Evolutionary conservation across 768 basidiomycete genomes (phyloP), one percentile per base, ranked within the genome.

Genomic region (Pilatotrama ljubarskyi): DNA sequence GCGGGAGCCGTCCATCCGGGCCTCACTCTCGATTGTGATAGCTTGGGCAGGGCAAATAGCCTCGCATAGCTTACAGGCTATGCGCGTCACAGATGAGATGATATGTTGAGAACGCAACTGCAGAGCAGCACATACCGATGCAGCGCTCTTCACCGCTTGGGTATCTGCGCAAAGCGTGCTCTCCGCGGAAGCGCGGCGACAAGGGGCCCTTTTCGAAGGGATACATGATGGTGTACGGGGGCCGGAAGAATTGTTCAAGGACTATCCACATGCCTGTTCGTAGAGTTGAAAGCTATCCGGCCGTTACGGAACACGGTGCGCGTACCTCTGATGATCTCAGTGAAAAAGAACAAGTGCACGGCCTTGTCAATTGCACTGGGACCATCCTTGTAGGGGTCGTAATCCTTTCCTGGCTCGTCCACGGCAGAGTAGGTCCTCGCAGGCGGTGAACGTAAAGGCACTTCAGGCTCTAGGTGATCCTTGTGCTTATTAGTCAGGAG

Each of bases 31-130:
- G 66, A 99, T 99, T 24, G 97, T 98, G 72, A 99, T 99, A 26
- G 97, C 97, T 73, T 98, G 97, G 25, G 97, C 97, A 35, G 97
- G 97, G 73, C 97, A 99, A 69, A 99, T 99, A 38, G 97, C 96
- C 75, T 98, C 97, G 70, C 97, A 99, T 20, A 99, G 85, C 76
- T 98, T 98, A 79, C 97, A 99, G 26, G 97, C 96, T 98, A 67
- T 44, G 25, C 15, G n/a, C 44, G 18, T 37, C 51, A 58, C 20
- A 6, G 17, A 58, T 48, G 48, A 51, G 41, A 18, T 59, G 51
- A 51, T 51, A 11, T 13, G 58, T n/a, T 35, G 51, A 17, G 51
- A 59, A 32, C 13, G 26, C 15, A 43, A 25, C 36, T 15, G 25
- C 15, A 25, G 10, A 44, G 42, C 2, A 41, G 38, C n/a, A 79